Evolutionary conservation across 202 grass and related monocot genomes (phyloP), one percentile per base, ranked within the genome.

Genomic region (Saccharum hybrid): DNA sequence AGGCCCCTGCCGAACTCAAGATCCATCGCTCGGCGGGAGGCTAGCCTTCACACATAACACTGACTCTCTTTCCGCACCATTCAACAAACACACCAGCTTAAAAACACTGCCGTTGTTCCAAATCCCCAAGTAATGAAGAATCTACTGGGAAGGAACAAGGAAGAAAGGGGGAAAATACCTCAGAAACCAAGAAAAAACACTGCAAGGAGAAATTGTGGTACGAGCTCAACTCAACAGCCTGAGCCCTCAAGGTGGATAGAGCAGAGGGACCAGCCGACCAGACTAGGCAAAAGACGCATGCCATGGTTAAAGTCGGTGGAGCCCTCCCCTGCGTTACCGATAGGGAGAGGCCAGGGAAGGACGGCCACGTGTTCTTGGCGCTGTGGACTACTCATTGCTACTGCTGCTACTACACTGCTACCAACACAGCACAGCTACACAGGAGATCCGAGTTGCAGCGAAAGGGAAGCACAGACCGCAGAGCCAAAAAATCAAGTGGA

Each of bases 351-450:
- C 40, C 26, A 86, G 63, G 82, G n/a, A 84, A 87, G 82, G 80
- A 78, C 70, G 65, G 68, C 94, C 90, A 91, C 87, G 87, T 91
- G 91, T 84, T 90, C 71, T 5, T 28, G 81, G 79, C 84, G 75
- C 39, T 31, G 82, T 57, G 78, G 10, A 80, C 76, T 81, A 72
- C 70, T 40, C 39, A 43, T 11, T 23, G 41, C 63, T 68, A 33
- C 30, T 41, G 30, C 60, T 18, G 0, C 41, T 66, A 22, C 66
- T 85, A 54, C 52, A 57, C 52, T 21, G 52, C n/a, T 22, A 10
- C 56, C 56, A 60, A 23, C 56, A 60, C 52, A 21, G 52, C 52
- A 8, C n/a, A 21, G 54, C n/a, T 59, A 59, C 54, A 59, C 54
- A 80, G 40, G 51, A 81, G 8, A 59, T 22, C 26, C 7, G 4